These are phyloP conservation scores for Canariomyces notabilis DNA, from an alignment of 2,329 filamentous ascomycete genomes.

Conservation along the genomic window DNA sequence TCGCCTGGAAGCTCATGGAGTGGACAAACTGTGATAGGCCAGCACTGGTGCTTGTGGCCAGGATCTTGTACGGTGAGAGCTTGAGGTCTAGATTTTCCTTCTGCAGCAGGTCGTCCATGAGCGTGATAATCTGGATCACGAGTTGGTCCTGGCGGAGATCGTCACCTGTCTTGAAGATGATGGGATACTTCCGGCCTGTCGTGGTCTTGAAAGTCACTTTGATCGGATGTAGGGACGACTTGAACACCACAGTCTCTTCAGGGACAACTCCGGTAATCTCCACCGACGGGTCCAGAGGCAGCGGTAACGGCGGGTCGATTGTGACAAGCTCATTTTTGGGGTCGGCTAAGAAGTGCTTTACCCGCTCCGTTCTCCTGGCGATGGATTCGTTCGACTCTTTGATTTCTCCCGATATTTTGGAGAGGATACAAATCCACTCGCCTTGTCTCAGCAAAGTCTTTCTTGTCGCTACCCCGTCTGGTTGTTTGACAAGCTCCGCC, in stretches of 20 bases:
- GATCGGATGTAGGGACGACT: slow-evolving; percentile 87
- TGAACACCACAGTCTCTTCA: slow-evolving; percentile 87
- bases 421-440: slow-evolving; percentile 80
- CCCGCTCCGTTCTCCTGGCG: slow-evolving; percentile 71
- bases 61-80: slow-evolving; percentile 90
- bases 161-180: slow-evolving; percentile 96
- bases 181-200: slow-evolving; percentile 72
- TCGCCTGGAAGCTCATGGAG: slow-evolving; percentile 76
- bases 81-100: slow-evolving; percentile 97
- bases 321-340: slow-evolving; percentile 80
- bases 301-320: slow-evolving; percentile 80
- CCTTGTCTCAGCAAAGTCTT: slow-evolving; percentile 79
- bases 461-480: slow-evolving; percentile 66
- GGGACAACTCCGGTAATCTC: slow-evolving; percentile 73
- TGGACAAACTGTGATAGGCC: slow-evolving; percentile 93
- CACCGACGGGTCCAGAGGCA: slow-evolving; percentile 83
- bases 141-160: slow-evolving; percentile 95
- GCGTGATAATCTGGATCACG: slow-evolving; percentile 91
- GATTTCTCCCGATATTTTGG: slow-evolving; percentile 84
- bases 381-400: slow-evolving; percentile 75
- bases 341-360: slow-evolving; percentile 81
- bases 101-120: slow-evolving; percentile 93
- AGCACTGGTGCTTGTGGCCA: slow-evolving; percentile 84
- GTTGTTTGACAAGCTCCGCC: slow-evolving; percentile 69
- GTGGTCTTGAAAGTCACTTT: slow-evolving; percentile 85